phyloP scores from a whole-genome alignment of 2,329 filamentous ascomycete species.

The Dactylellina sp. region DNA sequence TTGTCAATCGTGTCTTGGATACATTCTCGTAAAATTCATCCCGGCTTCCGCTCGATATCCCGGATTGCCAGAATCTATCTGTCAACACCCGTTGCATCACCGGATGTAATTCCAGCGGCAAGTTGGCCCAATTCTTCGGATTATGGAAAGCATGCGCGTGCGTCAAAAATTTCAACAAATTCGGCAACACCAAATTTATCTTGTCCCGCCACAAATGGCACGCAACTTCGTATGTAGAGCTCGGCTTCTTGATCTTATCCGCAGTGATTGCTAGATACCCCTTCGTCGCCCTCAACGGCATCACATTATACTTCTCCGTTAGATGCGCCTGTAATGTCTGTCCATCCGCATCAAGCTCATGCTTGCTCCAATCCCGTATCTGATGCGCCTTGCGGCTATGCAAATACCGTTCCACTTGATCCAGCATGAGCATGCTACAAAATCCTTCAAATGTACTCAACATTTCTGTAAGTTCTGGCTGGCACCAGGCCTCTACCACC shows the following conservation, averaged over 20 bases:
- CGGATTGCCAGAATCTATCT: slow-evolving; percentile 97
- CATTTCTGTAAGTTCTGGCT: slow-evolving; percentile 74
- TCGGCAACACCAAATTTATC: slow-evolving; percentile 84
- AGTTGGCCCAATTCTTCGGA: slow-evolving; percentile 80
- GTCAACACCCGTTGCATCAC: slow-evolving; percentile 86
- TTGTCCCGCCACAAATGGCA: slow-evolving; percentile 85
- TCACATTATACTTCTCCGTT: slow-evolving; percentile 77
- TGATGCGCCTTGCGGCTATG: slow-evolving; percentile 77
- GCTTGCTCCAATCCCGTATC: slow-evolving; percentile 83
- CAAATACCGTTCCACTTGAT: slow-evolving; percentile 84
- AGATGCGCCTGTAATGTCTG: slow-evolving; percentile 81
- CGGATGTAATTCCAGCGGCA: slow-evolving; percentile 79
- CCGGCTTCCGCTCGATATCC: slow-evolving; percentile 93
- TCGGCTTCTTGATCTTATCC: slow-evolving; percentile 82
- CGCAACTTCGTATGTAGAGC: slow-evolving; percentile 78
- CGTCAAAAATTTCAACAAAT: slow-evolving; percentile 84
- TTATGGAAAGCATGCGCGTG: slow-evolving; percentile 94
- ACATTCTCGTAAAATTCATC: slow-evolving; percentile 97
- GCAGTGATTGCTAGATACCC: slow-evolving; percentile 92
- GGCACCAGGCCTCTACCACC: slow-evolving; percentile 82
- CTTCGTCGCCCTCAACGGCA: slow-evolving; percentile 89
- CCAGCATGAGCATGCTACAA: slow-evolving; percentile 80
- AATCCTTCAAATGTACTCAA: slow-evolving; percentile 83
- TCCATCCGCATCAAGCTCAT: slow-evolving; percentile 81
- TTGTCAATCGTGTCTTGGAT: slow-evolving; percentile 84